Base-by-base conservation (phyloP, 2,329 filamentous ascomycete species). In the Coniochaeta sp. region DNA sequence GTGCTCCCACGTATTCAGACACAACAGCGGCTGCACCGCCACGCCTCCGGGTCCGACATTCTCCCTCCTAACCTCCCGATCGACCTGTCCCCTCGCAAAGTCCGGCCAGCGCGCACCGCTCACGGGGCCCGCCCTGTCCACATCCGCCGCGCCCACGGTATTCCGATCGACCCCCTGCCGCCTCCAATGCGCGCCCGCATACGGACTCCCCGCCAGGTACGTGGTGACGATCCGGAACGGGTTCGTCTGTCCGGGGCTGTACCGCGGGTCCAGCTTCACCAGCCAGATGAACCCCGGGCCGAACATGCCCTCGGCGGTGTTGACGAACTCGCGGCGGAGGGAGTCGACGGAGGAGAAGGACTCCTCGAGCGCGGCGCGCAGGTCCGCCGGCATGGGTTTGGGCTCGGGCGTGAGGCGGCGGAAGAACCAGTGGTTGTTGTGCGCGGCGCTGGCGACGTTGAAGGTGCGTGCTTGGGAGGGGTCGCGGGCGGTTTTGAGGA, bases 281-380 rank as follows among this genome's bases (percentile, higher is more conserved):
- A 99, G 87, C 95, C 95, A 99, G 71, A 98, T 89, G 77, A 96
- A 98, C 65, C 95, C 95, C 0, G 93, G 93, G 59, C 93, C 95
- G 78, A 99, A 98, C 92, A 98, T 97, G 77, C 87, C 84, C 66
- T 85, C 81, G 61, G 93, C 93, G 44, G 89, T 96, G 65, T 87
- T 79, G 70, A 95, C 75, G 75, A 99, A 87, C 72, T 95, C 90
- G 67, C 82, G 81, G 71, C 87, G 87, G 61, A 99, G 85, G 32
- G 89, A 93, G 65, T 96, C 89, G 67, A 96, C 79, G 68, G 88
- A 91, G 71, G 89, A 89, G 79, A 96, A 98, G 68, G 86, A 86
- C 30, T 79, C 76, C 68, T 84, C 79, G 67, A 98, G 85, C 60
- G 83, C 80, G 61, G 70, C 65, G 67, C 79, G 74, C 62, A 96